Percentiles rank a stretch among this genome's conserved stretches.
phyloP scores from a whole-genome alignment of 2,329 filamentous ascomycete genomes.

The Diaporthe ampelina region DNA sequence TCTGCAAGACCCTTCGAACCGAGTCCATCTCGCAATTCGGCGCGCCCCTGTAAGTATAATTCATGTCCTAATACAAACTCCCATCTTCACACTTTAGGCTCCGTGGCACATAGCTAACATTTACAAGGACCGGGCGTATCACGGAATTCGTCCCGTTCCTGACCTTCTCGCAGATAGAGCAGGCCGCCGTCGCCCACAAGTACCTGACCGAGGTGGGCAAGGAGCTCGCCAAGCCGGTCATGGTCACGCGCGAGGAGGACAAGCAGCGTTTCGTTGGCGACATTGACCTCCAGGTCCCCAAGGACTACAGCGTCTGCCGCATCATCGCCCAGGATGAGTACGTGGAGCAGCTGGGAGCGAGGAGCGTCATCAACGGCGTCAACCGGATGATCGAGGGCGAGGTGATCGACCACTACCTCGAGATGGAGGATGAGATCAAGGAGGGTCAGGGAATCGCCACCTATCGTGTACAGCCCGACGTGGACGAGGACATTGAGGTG shows the following conservation, averaged over 20 bases:
- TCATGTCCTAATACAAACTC: too few species aligned
- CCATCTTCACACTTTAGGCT: too few species aligned
- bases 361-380: constrained; percentile 48
- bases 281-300: constrained; percentile 48
- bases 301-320: constrained; percentile 50
- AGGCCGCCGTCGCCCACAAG: constrained; percentile 58
- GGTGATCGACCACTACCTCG: constrained; percentile 49
- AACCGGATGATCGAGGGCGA: constrained; percentile 42
- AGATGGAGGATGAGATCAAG: constrained; percentile 49
- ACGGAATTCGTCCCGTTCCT: constrained; percentile 58
- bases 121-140: constrained; percentile 53
- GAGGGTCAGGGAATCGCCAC: constrained; percentile 38
- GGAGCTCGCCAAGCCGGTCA: constrained; percentile 46
- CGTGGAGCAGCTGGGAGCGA: constrained; percentile 51
- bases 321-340: constrained; percentile 50
- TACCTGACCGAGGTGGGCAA: constrained; percentile 53
- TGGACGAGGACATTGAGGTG: constrained; percentile 21
- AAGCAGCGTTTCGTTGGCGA: constrained; percentile 52
- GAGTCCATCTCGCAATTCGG: constrained; percentile 30
- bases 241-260: constrained; percentile 45
- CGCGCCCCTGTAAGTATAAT: constrained; percentile 48
- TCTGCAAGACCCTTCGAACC: constrained; percentile 35
- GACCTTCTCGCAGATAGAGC: constrained; percentile 55
- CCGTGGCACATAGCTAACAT: too few species aligned
- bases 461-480: constrained; percentile 13